Conservation (phyloP, 1,284 basidiomycete species). For the Fomitiporia mediterranea region DNA sequence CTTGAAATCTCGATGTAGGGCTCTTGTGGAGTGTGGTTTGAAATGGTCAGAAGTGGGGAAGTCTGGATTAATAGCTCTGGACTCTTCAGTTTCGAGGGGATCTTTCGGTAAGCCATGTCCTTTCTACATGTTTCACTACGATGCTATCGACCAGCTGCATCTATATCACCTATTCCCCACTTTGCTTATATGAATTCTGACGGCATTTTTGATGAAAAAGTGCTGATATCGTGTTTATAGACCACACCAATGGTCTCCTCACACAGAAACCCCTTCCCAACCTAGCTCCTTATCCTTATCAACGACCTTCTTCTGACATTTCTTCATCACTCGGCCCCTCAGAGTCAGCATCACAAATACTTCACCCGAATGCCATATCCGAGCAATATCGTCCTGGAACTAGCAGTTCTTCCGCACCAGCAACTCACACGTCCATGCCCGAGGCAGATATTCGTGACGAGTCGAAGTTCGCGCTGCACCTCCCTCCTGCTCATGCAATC, state of each 20-base stretch:
- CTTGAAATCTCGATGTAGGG: constrained; percentile 53
- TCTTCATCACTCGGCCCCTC: constrained; percentile 54
- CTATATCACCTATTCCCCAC: too few species aligned
- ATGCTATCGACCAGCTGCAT: neutral
- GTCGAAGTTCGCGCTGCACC: constrained; percentile 27
- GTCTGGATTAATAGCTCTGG: constrained; percentile 44
- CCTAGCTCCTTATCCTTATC: constrained; percentile 1
- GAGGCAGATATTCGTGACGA: constrained; percentile 17
- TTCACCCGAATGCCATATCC: neutral
- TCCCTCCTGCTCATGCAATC: constrained; percentile 58
- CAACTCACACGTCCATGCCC: neutral
- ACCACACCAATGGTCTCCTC: neutral
- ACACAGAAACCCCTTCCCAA: constrained; percentile 17
- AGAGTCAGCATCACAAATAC: constrained; percentile 57
- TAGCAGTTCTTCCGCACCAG: neutral
- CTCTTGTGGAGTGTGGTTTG: constrained; percentile 62
- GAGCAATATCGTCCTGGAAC: constrained; percentile 5
- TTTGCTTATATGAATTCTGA: too few species aligned
- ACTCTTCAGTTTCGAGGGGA: constrained; percentile 21
- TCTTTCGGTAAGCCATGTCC: neutral
- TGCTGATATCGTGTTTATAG: neutral
- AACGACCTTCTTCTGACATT: constrained; percentile 35
- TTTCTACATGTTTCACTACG: neutral
- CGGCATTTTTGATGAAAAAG: too few species aligned
- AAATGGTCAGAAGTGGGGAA: constrained; percentile 63